Percentiles rank a stretch among this genome's conserved stretches.
Conservation (phyloP, 129 eudicot genomes). For the Flaveria robusta region DNA sequence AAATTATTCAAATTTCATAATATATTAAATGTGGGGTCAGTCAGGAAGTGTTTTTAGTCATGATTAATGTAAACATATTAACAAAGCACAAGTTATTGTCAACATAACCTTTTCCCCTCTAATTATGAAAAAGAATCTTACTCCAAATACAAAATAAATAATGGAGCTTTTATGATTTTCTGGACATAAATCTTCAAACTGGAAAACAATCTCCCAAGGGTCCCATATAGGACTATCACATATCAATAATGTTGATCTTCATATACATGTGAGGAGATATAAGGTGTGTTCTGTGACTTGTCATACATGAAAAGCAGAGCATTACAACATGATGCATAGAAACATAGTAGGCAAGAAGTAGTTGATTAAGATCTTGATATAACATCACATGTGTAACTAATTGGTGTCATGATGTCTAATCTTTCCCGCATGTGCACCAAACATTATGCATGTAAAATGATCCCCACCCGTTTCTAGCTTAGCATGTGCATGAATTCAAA, state of each 20-base stretch:
- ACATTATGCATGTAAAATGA: constrained; percentile 22
- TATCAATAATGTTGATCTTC: constrained; percentile 18
- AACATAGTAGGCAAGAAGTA: constrained; percentile 27
- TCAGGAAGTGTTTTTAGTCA: constrained; percentile 9
- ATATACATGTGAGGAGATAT: constrained; percentile 27
- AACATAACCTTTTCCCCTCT: constrained; percentile 3
- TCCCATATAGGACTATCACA: constrained; percentile 30
- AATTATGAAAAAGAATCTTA: constrained; percentile 1
- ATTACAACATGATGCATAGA: constrained; percentile 17
- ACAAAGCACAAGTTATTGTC: too few species aligned
- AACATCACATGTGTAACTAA: constrained; percentile 33
- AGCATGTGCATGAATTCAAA: constrained; percentile 26
- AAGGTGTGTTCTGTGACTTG: background rate
- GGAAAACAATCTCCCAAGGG: constrained; percentile 26
- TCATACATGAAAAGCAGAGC: constrained; percentile 3
- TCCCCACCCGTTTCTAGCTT: constrained; percentile 14
- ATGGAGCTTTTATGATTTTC: constrained; percentile 33
- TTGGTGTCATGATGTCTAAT: constrained; percentile 31
- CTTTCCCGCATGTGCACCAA: constrained; percentile 23
- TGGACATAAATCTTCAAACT: constrained; percentile 32
- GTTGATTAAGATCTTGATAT: constrained; percentile 36
- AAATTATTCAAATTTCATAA: background rate
- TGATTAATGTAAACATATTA: constrained; percentile 10
- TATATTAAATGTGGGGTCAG: constrained; percentile 20
- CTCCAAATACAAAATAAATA: background rate